Percentiles rank a stretch among this genome's conserved stretches.
Evolutionary conservation across 148 eudicot genomes (phyloP).

Genomic region (Oxyria digyna): DNA sequence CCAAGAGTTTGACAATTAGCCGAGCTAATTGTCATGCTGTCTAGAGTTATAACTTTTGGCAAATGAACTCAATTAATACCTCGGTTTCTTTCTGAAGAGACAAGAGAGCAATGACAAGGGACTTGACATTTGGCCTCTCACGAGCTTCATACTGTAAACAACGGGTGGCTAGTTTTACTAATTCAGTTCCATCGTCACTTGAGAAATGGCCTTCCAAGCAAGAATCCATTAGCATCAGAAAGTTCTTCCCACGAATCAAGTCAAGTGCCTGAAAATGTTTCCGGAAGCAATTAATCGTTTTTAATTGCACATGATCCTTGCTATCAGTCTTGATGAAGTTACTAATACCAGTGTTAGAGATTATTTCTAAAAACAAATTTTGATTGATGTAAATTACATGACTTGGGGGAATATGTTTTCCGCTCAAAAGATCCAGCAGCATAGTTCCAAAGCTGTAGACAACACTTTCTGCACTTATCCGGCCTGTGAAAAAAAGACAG

Average conservation of each 20-base stretch:
- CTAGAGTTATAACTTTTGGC: neutral
- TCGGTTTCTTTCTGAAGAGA: constrained; percentile 61
- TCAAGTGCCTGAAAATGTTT: constrained; percentile 43
- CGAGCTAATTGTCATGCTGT: neutral
- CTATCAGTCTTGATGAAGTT: neutral
- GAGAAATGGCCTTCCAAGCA: constrained; percentile 65
- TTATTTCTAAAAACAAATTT: neutral
- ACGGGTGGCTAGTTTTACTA: constrained; percentile 58
- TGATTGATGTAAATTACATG: constrained; percentile 27
- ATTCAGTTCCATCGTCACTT: constrained; percentile 59
- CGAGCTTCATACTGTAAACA: constrained; percentile 73
- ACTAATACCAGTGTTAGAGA: neutral
- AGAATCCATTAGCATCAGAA: constrained; percentile 59
- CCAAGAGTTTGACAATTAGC: constrained; percentile 1
- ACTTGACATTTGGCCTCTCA: constrained; percentile 64
- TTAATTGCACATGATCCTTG: neutral
- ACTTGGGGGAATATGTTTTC: constrained; percentile 74
- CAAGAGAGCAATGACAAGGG: constrained; percentile 44
- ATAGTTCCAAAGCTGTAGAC: constrained; percentile 67
- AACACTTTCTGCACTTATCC: constrained; percentile 61
- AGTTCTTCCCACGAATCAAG: constrained; percentile 59
- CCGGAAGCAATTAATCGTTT: neutral
- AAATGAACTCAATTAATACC: constrained; percentile 16
- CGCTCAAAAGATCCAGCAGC: constrained; percentile 68
- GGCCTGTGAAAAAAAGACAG: constrained; percentile 25